phyloP scores from a whole-genome alignment of 1,284 basidiomycete species.

The Vanrija sp. region DNA sequence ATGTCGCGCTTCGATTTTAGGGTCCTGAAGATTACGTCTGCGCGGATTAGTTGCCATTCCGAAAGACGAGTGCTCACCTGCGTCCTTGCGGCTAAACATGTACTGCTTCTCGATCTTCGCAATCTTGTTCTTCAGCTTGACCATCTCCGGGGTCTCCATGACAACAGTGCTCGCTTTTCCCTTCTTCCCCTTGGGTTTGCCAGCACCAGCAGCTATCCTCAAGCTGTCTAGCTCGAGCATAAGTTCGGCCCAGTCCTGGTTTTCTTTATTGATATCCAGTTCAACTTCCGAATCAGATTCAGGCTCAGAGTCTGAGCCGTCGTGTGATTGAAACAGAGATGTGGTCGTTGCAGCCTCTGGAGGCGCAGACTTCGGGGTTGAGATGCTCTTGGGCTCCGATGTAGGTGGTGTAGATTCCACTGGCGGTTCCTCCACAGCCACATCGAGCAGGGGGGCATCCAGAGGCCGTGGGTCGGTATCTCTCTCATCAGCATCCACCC shows the following conservation, averaged over 20 bases:
- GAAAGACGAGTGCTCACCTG: slow-evolving; percentile 29
- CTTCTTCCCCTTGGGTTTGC: slow-evolving; percentile 39
- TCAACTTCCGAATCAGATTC: slow-evolving; percentile 48
- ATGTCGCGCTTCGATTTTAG: slow-evolving; percentile 59
- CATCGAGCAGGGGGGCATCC: slow-evolving; percentile 9
- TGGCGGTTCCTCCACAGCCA: background rate
- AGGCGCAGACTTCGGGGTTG: background rate
- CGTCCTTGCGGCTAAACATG: slow-evolving; percentile 69
- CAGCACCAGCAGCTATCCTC: slow-evolving; percentile 15
- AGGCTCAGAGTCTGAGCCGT: slow-evolving; percentile 5
- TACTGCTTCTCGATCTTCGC: slow-evolving; percentile 62
- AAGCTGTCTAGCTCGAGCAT: slow-evolving; percentile 52
- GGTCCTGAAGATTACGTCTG: slow-evolving; percentile 58
- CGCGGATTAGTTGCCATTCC: background rate
- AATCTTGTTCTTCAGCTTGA: slow-evolving; percentile 57
- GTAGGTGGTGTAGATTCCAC: no score
- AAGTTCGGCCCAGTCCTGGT: slow-evolving; percentile 49
- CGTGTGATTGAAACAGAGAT: slow-evolving; percentile 30
- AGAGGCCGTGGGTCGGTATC: background rate
- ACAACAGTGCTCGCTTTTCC: slow-evolving; percentile 34
- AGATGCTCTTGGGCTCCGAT: background rate
- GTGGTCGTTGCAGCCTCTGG: background rate
- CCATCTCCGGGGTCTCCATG: slow-evolving; percentile 49
- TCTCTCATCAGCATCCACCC: background rate
- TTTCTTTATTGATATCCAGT: slow-evolving; percentile 56